Conservation (phyloP, 2,329 filamentous ascomycete genomes). For the Paecilomyces dactylethromorphus region DNA sequence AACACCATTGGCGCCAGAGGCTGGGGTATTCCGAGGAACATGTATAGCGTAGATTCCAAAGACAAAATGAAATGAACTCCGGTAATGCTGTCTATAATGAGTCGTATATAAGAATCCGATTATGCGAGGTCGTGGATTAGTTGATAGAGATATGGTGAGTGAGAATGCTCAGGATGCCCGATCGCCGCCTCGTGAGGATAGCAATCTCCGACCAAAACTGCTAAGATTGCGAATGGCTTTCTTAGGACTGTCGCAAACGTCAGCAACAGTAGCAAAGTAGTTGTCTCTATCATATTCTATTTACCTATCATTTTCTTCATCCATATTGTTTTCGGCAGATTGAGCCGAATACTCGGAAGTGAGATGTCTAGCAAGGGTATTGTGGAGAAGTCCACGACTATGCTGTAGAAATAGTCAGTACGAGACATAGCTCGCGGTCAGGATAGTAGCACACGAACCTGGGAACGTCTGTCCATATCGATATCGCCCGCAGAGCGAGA, state of each 20-base stretch:
- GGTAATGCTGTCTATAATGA: background rate
- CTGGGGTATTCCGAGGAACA: background rate
- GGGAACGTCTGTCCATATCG: slow-evolving; percentile 31
- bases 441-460: slow-evolving; percentile 21
- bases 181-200: slow-evolving; percentile 16
- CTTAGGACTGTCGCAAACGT: slow-evolving; percentile 17
- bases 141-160: background rate
- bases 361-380: slow-evolving; percentile 22
- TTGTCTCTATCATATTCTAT: background rate
- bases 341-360: slow-evolving; percentile 17
- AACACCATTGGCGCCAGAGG: background rate
- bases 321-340: slow-evolving; percentile 12
- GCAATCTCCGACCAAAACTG: slow-evolving; percentile 30
- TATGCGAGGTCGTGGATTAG: slow-evolving; percentile 2
- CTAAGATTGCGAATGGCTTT: slow-evolving; percentile 29
- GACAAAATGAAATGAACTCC: background rate
- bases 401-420: slow-evolving; percentile 18
- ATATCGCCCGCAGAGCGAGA: slow-evolving; percentile 28
- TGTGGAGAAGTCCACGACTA: slow-evolving; percentile 24
- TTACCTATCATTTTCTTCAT: slow-evolving; percentile 27
- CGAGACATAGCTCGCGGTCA: background rate
- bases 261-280: background rate
- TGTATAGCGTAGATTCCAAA: background rate
- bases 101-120: background rate
- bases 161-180: background rate